Percentiles rank a stretch among this genome's conserved stretches.
These are phyloP conservation scores for Saccharomycopsis crataegensis DNA, from an alignment of 1,139 yeast species.

Conservation along the genomic window DNA sequence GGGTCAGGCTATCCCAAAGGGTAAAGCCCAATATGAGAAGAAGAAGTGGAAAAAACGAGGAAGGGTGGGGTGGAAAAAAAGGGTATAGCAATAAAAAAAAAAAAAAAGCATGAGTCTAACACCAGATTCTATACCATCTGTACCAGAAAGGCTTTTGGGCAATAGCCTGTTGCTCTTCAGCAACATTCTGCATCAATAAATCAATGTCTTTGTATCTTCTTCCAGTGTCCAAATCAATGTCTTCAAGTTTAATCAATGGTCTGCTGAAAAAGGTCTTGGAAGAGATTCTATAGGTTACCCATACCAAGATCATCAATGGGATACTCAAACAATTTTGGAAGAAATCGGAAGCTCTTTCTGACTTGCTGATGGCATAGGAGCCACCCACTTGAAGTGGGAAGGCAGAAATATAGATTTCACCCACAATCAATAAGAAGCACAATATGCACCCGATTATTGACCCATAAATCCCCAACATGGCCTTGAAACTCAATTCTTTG, in stretches of 20 bases:
- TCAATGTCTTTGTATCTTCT: slow-evolving; percentile 42
- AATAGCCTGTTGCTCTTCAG: slow-evolving; percentile 34
- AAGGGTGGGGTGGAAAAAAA: background rate
- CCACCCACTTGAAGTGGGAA: slow-evolving; percentile 34
- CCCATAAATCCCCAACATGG: slow-evolving; percentile 44
- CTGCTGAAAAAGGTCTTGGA: slow-evolving; percentile 23
- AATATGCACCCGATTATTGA: slow-evolving; percentile 39
- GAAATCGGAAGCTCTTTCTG: slow-evolving; percentile 30
- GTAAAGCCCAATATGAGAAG: no score
- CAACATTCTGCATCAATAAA: slow-evolving; percentile 38
- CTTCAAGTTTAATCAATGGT: slow-evolving; percentile 30
- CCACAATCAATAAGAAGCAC: slow-evolving; percentile 36
- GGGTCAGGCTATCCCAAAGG: no score
- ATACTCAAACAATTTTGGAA: slow-evolving; percentile 43
- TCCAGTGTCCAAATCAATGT: slow-evolving; percentile 46
- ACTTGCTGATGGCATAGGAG: slow-evolving; percentile 8
- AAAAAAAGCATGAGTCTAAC: slow-evolving; percentile 26
- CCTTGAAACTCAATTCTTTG: slow-evolving; percentile 41
- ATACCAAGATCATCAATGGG: slow-evolving; percentile 38
- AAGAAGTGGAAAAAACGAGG: no score
- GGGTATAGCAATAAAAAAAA: background rate
- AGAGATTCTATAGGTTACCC: slow-evolving; percentile 28
- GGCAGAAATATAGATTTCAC: slow-evolving; percentile 42
- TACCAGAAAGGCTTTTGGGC: slow-evolving; percentile 28
- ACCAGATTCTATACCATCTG: slow-evolving; percentile 40